Percentiles rank a stretch among this genome's conserved stretches.
Conservation (phyloP, 148 eudicot species). For the Vaccinium corymbosum region DNA sequence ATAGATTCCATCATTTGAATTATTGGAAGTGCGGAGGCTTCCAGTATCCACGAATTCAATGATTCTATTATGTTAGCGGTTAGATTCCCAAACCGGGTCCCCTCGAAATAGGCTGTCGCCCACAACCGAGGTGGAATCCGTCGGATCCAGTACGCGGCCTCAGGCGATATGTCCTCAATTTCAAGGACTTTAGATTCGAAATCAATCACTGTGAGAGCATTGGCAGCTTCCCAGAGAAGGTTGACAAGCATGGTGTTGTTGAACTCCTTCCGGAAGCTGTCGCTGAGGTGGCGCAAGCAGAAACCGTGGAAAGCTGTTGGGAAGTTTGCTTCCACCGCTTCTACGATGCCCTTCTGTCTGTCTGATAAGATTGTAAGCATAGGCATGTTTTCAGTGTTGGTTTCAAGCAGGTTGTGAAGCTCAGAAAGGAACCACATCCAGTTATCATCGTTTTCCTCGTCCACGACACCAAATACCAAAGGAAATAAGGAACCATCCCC, state of each 20-base stretch:
- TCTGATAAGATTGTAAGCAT: constrained; percentile 63
- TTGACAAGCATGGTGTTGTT: constrained; percentile 52
- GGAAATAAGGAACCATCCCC: constrained; percentile 68
- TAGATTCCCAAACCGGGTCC: constrained; percentile 50
- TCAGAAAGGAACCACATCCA: constrained; percentile 93
- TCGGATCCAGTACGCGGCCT: constrained; percentile 62
- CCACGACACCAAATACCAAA: constrained; percentile 72
- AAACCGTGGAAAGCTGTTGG: constrained; percentile 74
- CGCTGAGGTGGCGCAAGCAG: constrained; percentile 63
- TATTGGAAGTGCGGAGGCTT: constrained; percentile 55
- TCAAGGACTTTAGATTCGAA: constrained; percentile 52
- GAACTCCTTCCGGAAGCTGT: constrained; percentile 59
- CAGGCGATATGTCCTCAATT: constrained; percentile 56
- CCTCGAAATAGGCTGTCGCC: constrained; percentile 66
- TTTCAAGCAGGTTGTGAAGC: constrained; percentile 55
- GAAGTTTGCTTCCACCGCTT: constrained; percentile 59
- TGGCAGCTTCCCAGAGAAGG: constrained; percentile 65
- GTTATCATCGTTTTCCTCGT: constrained; percentile 65
- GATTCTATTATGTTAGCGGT: constrained; percentile 51
- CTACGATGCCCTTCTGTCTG: constrained; percentile 52
- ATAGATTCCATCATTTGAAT: constrained; percentile 77
- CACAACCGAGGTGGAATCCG: constrained; percentile 54
- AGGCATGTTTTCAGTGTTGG: constrained; percentile 71
- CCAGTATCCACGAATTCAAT: constrained; percentile 48
- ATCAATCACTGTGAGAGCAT: constrained; percentile 45